These are phyloP conservation scores for Malus sylvestris DNA, from an alignment of 306 rosid species.

Conservation along the genomic window DNA sequence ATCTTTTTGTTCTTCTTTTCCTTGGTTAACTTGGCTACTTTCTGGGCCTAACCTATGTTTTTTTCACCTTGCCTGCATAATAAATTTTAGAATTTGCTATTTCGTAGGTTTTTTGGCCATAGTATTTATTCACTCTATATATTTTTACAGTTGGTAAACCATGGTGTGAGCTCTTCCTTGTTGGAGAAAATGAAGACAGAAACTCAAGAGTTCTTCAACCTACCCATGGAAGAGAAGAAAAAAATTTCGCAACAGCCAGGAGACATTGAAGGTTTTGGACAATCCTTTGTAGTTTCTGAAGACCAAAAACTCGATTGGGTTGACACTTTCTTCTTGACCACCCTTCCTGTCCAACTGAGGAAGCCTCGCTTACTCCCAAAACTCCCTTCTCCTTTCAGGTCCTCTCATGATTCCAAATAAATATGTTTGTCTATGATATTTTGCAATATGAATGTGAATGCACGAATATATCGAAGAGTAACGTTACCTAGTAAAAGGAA, in stretches of 20 bases:
- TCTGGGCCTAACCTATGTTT: no score
- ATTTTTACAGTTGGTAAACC: slow-evolving; percentile 41
- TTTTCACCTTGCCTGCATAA: no score
- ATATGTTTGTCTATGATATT: neutral
- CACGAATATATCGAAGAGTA: no score
- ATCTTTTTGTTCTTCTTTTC: no score
- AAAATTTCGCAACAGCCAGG: slow-evolving; percentile 33
- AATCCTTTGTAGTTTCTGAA: slow-evolving; percentile 36
- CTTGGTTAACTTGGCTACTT: no score
- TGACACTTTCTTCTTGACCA: slow-evolving; percentile 32
- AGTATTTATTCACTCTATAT: no score
- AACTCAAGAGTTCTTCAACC: slow-evolving; percentile 33
- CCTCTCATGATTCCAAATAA: neutral
- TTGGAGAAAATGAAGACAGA: slow-evolving; percentile 39
- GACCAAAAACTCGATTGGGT: slow-evolving; percentile 47
- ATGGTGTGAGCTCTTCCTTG: slow-evolving; percentile 36
- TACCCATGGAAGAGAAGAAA: slow-evolving; percentile 45
- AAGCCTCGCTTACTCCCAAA: slow-evolving; percentile 37
- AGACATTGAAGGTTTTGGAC: slow-evolving; percentile 60
- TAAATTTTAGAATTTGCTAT: no score
- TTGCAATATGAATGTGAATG: neutral
- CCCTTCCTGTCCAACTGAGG: slow-evolving; percentile 33
- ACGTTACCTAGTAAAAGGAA: no score
- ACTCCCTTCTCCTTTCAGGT: slow-evolving; percentile 22
- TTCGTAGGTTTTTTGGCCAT: no score